Conservation (phyloP, 2,329 filamentous ascomycete species). For the Fusarium sp. region DNA sequence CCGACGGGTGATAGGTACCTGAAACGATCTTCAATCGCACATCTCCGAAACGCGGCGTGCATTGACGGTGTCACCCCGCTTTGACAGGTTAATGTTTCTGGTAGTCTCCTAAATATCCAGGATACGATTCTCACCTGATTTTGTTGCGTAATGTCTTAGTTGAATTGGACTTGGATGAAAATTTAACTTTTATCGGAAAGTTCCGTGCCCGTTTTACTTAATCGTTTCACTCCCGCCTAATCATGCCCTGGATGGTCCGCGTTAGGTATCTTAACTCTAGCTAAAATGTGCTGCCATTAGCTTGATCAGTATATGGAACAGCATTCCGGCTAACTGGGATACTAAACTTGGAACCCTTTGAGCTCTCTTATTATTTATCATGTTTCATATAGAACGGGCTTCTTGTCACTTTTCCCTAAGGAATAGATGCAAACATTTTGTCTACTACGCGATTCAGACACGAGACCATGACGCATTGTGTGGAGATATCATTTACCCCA, state of each 20-base stretch:
- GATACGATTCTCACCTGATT: background rate
- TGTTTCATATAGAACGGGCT: background rate
- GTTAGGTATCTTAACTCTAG: background rate
- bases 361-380: background rate
- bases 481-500: no score
- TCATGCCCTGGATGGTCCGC: background rate
- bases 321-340: background rate
- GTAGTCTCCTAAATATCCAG: background rate
- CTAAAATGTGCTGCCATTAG: background rate
- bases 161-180: no score
- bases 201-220: background rate
- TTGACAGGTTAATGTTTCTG: background rate
- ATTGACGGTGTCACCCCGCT: background rate
- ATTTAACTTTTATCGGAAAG: background rate
- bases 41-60: background rate
- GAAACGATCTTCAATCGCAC: background rate
- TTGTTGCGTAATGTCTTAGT: background rate
- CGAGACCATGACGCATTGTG: background rate
- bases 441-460: background rate
- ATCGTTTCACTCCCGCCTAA: background rate
- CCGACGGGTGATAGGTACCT: background rate
- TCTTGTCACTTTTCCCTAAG: background rate
- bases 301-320: background rate
- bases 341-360: background rate
- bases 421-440: background rate